Percentiles rank a stretch among this genome's conserved stretches.
phyloP scores from a whole-genome alignment of 352 stramenopile genomes.

The Globisporangium ultimum region DNA sequence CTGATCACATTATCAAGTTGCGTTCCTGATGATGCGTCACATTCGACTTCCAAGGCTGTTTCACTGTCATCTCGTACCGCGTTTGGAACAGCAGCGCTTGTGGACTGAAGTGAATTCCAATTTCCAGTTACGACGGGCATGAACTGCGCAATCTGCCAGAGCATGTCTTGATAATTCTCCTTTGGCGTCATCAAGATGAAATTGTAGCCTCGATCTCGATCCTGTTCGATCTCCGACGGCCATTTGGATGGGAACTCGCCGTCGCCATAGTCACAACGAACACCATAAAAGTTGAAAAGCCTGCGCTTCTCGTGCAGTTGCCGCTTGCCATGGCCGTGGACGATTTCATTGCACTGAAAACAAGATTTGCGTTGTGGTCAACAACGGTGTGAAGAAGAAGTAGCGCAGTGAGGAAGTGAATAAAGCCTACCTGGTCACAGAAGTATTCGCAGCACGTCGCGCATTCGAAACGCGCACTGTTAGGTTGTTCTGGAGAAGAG shows the following conservation, averaged over 20 bases:
- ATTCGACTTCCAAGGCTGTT: neutral
- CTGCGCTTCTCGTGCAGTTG: conserved; percentile 65
- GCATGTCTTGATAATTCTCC: conserved; percentile 63
- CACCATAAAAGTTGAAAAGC: conserved; percentile 91
- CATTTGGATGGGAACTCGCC: conserved; percentile 88
- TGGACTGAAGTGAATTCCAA: conserved; percentile 17
- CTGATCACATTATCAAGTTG: neutral
- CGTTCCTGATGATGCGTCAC: neutral
- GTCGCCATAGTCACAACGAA: conserved; percentile 90
- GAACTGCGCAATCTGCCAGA: conserved; percentile 61
- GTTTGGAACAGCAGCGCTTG: neutral
- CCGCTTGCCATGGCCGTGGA: conserved; percentile 83
- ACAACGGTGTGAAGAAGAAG: no score
- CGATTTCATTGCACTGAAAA: conserved; percentile 68
- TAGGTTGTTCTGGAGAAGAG: conserved; percentile 29
- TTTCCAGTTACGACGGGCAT: conserved; percentile 41
- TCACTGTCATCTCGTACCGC: neutral
- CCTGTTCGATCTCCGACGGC: conserved; percentile 86
- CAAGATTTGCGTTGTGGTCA: neutral
- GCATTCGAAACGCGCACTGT: conserved; percentile 81
- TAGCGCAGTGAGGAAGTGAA: no score
- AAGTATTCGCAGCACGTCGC: conserved; percentile 90
- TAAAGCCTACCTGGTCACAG: conserved; percentile 49
- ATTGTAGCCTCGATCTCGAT: conserved; percentile 60
- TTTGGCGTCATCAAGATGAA: conserved; percentile 50